Percentiles rank a stretch among this genome's conserved stretches.
Evolutionary conservation across 495 filamentous ascomycete genomes (phyloP).

Genomic region (Trichoderma reesei): DNA sequence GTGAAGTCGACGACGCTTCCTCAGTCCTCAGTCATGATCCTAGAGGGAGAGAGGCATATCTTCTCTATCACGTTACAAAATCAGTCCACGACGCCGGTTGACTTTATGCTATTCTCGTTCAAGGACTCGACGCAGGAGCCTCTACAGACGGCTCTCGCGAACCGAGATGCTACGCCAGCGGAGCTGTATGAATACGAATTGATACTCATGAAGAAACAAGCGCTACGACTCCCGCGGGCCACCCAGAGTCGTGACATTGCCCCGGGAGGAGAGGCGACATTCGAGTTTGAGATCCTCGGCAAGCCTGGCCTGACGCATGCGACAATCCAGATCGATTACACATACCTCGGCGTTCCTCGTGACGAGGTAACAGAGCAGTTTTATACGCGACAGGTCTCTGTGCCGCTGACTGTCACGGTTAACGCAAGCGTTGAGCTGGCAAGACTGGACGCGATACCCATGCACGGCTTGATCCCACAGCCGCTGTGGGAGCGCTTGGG

Average conservation of each 20-base stretch:
- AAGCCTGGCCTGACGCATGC: slow-evolving; percentile 77
- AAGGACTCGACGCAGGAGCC: slow-evolving; percentile 75
- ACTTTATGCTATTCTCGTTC: slow-evolving; percentile 78
- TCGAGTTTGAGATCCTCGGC: slow-evolving; percentile 77
- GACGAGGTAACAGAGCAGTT: slow-evolving; percentile 60
- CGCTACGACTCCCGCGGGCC: slow-evolving; percentile 53
- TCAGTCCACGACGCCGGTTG: slow-evolving; percentile 62
- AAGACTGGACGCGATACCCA: slow-evolving; percentile 67
- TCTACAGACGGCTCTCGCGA: slow-evolving; percentile 61
- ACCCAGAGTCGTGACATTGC: slow-evolving; percentile 48
- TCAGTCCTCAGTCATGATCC: slow-evolving; percentile 81
- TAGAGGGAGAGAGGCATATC: slow-evolving; percentile 71
- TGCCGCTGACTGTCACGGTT: slow-evolving; percentile 80
- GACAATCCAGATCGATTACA: slow-evolving; percentile 77
- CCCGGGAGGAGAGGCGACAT: slow-evolving; percentile 57
- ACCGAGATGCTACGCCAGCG: slow-evolving; percentile 61
- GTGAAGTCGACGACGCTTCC: slow-evolving; percentile 68
- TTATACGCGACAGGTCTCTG: slow-evolving; percentile 72
- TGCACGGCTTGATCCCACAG: slow-evolving; percentile 43
- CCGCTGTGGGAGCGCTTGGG: slow-evolving; percentile 31
- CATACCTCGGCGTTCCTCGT: slow-evolving; percentile 53
- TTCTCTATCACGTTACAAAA: slow-evolving; percentile 80
- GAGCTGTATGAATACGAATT: slow-evolving; percentile 82
- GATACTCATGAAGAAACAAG: slow-evolving; percentile 62
- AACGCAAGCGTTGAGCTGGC: slow-evolving; percentile 79